Conservation (phyloP, 129 eudicot genomes). For the Dittrichia graveolens region DNA sequence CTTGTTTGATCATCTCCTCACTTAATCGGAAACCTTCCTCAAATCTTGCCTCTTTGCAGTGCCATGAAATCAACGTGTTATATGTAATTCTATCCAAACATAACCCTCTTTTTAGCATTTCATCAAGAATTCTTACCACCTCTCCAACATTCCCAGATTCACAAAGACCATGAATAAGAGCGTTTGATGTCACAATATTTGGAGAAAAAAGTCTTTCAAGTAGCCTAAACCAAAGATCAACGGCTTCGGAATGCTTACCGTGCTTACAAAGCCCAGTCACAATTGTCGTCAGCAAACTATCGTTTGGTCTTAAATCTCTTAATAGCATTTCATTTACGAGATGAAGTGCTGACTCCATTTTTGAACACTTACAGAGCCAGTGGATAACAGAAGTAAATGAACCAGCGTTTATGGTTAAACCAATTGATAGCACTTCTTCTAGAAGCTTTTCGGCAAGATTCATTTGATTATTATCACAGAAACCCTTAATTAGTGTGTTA, state of each 20-base stretch:
- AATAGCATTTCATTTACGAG: conserved; percentile 56
- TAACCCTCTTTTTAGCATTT: conserved; percentile 50
- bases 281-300: conserved; percentile 56
- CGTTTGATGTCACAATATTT: conserved; percentile 63
- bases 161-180: conserved; percentile 74
- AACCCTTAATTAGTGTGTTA: conserved; percentile 61
- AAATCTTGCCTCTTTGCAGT: conserved; percentile 57
- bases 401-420: conserved; percentile 53
- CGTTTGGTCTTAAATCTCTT: conserved; percentile 64
- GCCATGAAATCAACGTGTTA: conserved; percentile 65
- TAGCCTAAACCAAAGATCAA: conserved; percentile 58
- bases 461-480: conserved; percentile 53
- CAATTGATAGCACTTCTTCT: conserved; percentile 49
- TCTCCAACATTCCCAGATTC: conserved; percentile 49
- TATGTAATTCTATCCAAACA: conserved; percentile 58
- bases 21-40: conserved; percentile 61
- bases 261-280: conserved; percentile 58
- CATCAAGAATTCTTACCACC: conserved; percentile 51
- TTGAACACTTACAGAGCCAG: conserved; percentile 50
- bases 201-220: conserved; percentile 51
- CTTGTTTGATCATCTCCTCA: conserved; percentile 57
- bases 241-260: conserved; percentile 65
- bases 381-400: conserved; percentile 49
- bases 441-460: conserved; percentile 50
- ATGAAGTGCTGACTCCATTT: conserved; percentile 45